Evolutionary conservation across 192 early-diverging fungal species (phyloP).

Genomic region (Podila epicladia): DNA sequence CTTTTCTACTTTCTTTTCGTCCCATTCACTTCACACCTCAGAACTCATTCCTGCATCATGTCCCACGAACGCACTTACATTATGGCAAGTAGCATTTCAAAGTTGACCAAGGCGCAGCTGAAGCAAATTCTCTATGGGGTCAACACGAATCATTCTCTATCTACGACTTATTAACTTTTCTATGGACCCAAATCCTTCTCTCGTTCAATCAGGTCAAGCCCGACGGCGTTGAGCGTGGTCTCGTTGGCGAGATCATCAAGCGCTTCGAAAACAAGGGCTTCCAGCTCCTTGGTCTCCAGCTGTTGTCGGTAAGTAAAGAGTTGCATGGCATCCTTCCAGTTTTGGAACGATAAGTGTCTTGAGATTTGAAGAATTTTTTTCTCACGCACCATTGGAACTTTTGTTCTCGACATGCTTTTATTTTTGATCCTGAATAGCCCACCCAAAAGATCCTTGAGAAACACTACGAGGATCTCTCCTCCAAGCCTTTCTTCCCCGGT

Average conservation of each 20-base stretch:
- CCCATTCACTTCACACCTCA: slow-evolving; percentile 2
- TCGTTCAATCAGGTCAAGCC: slow-evolving; percentile 67
- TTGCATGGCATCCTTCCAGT: neutral
- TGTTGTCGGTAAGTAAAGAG: slow-evolving; percentile 53
- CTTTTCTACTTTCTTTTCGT: slow-evolving; percentile 13
- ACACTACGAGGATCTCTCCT: slow-evolving; percentile 88
- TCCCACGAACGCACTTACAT: slow-evolving; percentile 47
- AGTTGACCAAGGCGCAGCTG: too few relatives aligned
- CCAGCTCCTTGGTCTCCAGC: slow-evolving; percentile 90
- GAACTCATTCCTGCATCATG: slow-evolving; percentile 18
- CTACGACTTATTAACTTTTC: neutral
- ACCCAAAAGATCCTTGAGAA: slow-evolving; percentile 74
- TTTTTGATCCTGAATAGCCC: slow-evolving; percentile 48
- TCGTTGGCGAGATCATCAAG: slow-evolving; percentile 86
- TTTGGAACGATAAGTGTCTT: neutral
- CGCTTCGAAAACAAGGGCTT: slow-evolving; percentile 92
- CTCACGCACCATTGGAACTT: neutral
- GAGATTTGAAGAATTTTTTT: neutral
- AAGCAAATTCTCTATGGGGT: neutral
- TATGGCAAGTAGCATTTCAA: slow-evolving; percentile 19
- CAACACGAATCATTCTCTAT: neutral
- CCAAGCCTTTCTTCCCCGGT: slow-evolving; percentile 89
- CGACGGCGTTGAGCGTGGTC: slow-evolving; percentile 87
- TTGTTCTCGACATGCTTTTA: neutral
- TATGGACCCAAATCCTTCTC: slow-evolving; percentile 26